Evolutionary conservation across 2,329 filamentous ascomycete species (phyloP).

Genomic region (Lachnellula cervina): DNA sequence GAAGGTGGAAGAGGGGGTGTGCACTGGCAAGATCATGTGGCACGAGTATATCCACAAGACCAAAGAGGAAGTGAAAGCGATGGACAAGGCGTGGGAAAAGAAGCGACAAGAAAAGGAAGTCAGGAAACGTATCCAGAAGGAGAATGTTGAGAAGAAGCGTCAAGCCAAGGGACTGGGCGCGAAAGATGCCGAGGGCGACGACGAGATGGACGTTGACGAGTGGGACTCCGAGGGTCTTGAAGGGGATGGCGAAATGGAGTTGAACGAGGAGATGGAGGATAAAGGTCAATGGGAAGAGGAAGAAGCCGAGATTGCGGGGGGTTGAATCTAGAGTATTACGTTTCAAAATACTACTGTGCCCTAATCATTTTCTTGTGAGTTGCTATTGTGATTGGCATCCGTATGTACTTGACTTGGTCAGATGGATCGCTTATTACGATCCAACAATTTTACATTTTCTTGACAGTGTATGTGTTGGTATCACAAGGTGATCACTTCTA

Average conservation of each 20-base stretch:
- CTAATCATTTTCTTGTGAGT: too few relatives aligned
- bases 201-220: constrained; percentile 43
- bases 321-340: constrained; percentile 13
- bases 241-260: constrained; percentile 31
- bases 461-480: too few relatives aligned
- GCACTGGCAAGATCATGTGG: constrained; percentile 90
- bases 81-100: constrained; percentile 81
- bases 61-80: constrained; percentile 66
- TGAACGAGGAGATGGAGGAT: constrained; percentile 32
- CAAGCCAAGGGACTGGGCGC: constrained; percentile 47
- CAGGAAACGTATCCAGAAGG: constrained; percentile 75
- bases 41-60: constrained; percentile 91
- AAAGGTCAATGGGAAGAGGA: constrained; percentile 32
- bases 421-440: too few relatives aligned
- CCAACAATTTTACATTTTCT: too few relatives aligned
- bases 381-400: too few relatives aligned
- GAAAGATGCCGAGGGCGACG: constrained; percentile 46
- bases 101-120: constrained; percentile 75
- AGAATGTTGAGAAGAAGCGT: constrained; percentile 84
- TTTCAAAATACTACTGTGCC: too few relatives aligned
- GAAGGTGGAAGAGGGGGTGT: constrained; percentile 94
- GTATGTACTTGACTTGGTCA: too few relatives aligned
- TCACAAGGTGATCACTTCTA: too few relatives aligned
- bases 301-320: constrained; percentile 31
- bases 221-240: constrained; percentile 34